Evolutionary conservation across 805 yeast species (phyloP), one percentile per base, ranked within the genome.

Genomic region (Saccharomycopsis fibuligera): DNA sequence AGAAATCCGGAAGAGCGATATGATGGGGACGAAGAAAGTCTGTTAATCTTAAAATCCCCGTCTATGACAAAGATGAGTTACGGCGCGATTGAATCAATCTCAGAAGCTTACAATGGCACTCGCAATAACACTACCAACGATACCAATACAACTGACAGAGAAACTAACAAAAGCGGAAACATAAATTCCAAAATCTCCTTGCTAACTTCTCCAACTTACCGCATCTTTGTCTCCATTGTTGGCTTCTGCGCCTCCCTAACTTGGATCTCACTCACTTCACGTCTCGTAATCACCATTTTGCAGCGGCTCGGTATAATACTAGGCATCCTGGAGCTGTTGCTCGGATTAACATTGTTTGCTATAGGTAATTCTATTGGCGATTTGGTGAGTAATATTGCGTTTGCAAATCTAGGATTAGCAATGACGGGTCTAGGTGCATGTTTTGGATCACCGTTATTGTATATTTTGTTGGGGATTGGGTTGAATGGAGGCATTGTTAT

Each of bases 391-490:
- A 88, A 90, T 57, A 62, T 83, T 29, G 83, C 95, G 0, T 78
- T 93, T 29, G 88, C 96, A 0, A 69, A 69, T 48, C 74, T 86
- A 71, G 96, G 95, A 0, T 79, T 78, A 65, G 86, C 96, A 0
- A 72, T 85, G 41, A 84, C 90, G 83, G 97, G 97, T 0, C 69
- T 93, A n/a, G 86, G 93, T 23, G 96, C 97, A 0, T 90, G 97
- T 60, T 84, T 90, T 62, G 98, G 97, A 0, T 86, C 96, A 1
- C 98, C 98, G 0, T 66, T 91, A 49, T 62, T 93, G 35, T 83
- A 89, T 46, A 68, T 84, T 38, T 67, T 93, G 8, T 70, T 90
- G 36, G 95, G 97, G 0, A 67, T 91, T 52, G 96, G 97, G 0
- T 58, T 83, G 5, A 83, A 85, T 56, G 89, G 91, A 0, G 51